Evolutionary conservation across 2,329 filamentous ascomycete genomes (phyloP).

Genomic region (Myotisia sp.): DNA sequence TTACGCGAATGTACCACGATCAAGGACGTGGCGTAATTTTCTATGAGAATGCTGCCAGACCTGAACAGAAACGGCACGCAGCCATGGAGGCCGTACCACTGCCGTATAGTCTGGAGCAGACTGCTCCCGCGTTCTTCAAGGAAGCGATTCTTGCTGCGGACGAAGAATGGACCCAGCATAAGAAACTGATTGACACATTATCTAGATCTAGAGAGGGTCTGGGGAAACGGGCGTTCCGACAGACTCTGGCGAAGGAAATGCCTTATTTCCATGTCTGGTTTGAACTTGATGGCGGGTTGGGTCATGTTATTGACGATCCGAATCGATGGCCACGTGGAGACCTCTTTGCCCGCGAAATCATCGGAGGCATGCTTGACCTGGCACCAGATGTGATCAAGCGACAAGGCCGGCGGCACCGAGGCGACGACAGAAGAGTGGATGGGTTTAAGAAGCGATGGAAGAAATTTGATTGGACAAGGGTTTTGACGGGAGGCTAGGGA

Average conservation of each 20-base stretch:
- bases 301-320: slow-evolving; percentile 80
- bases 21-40: slow-evolving; percentile 87
- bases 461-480: slow-evolving; percentile 79
- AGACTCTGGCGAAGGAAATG: slow-evolving; percentile 81
- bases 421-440: slow-evolving; percentile 52
- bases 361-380: slow-evolving; percentile 81
- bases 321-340: slow-evolving; percentile 80
- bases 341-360: slow-evolving; percentile 77
- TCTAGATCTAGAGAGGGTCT: slow-evolving; percentile 44
- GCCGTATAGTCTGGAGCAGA: slow-evolving; percentile 80
- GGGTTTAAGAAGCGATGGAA: slow-evolving; percentile 73
- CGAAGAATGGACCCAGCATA: slow-evolving; percentile 91
- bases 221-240: slow-evolving; percentile 69
- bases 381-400: slow-evolving; percentile 73
- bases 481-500: slow-evolving; percentile 38
- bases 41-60: slow-evolving; percentile 88
- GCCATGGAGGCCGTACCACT: slow-evolving; percentile 76
- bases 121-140: slow-evolving; percentile 83
- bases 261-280: slow-evolving; percentile 99
- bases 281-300: slow-evolving; percentile 75
- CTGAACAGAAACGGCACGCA: slow-evolving; percentile 65
- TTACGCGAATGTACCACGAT: slow-evolving; percentile 87
- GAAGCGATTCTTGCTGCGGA: slow-evolving; percentile 82
- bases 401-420: slow-evolving; percentile 70
- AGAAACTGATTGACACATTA: slow-evolving; percentile 80